These are phyloP conservation scores for Aspergillus pseudotamarii DNA, from an alignment of 2,329 filamentous ascomycete species.

Conservation along the genomic window DNA sequence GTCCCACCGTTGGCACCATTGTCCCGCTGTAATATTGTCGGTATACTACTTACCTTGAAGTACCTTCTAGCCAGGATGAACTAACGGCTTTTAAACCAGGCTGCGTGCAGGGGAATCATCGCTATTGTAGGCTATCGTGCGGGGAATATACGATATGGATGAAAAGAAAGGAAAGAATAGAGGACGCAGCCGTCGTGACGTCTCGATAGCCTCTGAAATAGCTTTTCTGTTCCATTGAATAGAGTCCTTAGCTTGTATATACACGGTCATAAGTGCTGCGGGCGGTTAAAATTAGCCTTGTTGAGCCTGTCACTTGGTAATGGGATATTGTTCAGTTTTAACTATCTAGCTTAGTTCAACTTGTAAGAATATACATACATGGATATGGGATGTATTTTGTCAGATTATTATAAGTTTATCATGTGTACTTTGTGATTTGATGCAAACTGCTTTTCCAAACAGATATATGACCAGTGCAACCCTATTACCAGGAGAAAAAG, in stretches of 20 bases:
- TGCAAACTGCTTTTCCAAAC: neutral
- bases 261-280: neutral
- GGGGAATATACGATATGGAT: neutral
- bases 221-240: neutral
- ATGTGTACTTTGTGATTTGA: neutral
- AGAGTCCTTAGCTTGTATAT: neutral
- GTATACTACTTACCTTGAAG: neutral
- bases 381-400: neutral
- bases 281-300: neutral
- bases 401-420: neutral
- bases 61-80: neutral
- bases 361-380: neutral
- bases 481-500: slow-evolving; percentile 1
- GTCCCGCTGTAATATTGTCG: neutral
- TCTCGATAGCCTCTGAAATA: neutral
- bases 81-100: neutral
- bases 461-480: neutral
- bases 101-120: too few species aligned
- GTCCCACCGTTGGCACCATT: neutral
- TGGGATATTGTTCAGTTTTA: neutral
- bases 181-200: neutral
- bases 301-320: neutral
- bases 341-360: neutral
- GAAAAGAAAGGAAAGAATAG: neutral
- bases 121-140: too few species aligned